Evolutionary conservation across 1,284 basidiomycete genomes (phyloP).

Genomic region (Stygiomarasmius scandens): DNA sequence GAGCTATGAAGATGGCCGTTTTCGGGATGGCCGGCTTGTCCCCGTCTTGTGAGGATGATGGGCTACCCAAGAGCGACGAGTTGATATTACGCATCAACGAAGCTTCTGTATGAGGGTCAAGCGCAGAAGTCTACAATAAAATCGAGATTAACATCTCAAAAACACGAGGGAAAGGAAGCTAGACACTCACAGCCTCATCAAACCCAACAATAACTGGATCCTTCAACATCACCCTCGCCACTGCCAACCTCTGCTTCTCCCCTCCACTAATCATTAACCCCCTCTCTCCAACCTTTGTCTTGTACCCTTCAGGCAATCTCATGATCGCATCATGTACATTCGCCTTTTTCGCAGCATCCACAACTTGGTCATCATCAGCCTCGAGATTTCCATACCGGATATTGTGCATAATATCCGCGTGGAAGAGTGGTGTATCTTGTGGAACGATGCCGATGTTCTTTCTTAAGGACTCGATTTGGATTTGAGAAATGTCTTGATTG

Average conservation of each 20-base stretch:
- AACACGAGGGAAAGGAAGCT: not conserved
- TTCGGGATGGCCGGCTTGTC: slow-evolving; percentile 33
- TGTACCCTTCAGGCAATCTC: slow-evolving; percentile 84
- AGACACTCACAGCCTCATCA: slow-evolving; percentile 86
- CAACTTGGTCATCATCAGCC: slow-evolving; percentile 89
- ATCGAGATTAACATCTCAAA: not conserved
- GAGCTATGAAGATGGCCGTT: slow-evolving; percentile 96
- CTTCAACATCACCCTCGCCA: slow-evolving; percentile 91
- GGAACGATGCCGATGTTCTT: slow-evolving; percentile 90
- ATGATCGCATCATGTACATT: slow-evolving; percentile 85
- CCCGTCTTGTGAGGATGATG: slow-evolving; percentile 21
- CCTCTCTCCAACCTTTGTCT: slow-evolving; percentile 92
- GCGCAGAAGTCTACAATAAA: slow-evolving; percentile 76
- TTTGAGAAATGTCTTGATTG: slow-evolving; percentile 81
- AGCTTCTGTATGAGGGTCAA: slow-evolving; percentile 93
- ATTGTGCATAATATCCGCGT: slow-evolving; percentile 94
- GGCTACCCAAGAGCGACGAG: slow-evolving; percentile 70
- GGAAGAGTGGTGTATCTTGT: slow-evolving; percentile 97
- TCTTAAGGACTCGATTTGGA: slow-evolving; percentile 78
- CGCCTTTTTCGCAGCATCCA: slow-evolving; percentile 81
- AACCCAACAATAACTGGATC: slow-evolving; percentile 96
- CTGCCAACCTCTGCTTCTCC: slow-evolving; percentile 95
- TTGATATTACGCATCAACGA: slow-evolving; percentile 97
- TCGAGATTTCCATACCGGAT: slow-evolving; percentile 91
- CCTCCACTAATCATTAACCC: slow-evolving; percentile 98